Evolutionary conservation across 208 protist genomes (phyloP).

Genomic region (Acanthamoeba culbertsoni): DNA sequence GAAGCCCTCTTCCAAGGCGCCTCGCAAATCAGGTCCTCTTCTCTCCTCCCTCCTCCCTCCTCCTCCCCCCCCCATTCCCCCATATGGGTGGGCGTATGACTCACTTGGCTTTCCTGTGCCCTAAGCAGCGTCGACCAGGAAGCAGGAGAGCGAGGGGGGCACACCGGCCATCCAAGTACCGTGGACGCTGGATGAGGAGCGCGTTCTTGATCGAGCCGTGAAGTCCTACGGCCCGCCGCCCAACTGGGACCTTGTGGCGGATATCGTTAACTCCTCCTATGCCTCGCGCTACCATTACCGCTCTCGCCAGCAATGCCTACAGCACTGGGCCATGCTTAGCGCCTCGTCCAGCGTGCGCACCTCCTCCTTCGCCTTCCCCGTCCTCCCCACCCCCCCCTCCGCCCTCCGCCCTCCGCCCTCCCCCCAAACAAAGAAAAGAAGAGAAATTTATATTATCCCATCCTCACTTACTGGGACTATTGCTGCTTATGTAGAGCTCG

Average conservation of each 20-base stretch:
- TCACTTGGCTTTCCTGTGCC: no score
- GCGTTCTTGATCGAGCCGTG: not conserved
- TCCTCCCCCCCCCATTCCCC: not conserved
- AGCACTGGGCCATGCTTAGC: not conserved
- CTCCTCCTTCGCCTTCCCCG: not conserved
- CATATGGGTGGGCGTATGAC: no score
- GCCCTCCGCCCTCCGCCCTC: not conserved
- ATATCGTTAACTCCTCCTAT: not conserved
- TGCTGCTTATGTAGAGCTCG: no score
- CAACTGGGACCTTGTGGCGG: slow-evolving; percentile 5
- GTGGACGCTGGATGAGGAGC: not conserved
- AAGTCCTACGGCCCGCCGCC: not conserved
- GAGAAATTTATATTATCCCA: no score
- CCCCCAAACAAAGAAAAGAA: no score
- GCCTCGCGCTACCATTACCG: not conserved
- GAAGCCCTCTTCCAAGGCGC: no score
- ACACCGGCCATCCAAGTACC: not conserved
- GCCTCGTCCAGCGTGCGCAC: not conserved
- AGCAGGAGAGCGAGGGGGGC: not conserved
- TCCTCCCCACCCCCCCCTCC: not conserved
- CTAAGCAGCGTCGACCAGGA: not conserved
- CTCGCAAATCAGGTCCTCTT: no score
- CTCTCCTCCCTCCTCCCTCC: not conserved
- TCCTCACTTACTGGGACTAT: no score
- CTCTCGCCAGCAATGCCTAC: not conserved